Percentiles rank a stretch among this genome's conserved stretches.
Evolutionary conservation across 1,284 basidiomycete genomes (phyloP).

Genomic region (Grifola frondosa): DNA sequence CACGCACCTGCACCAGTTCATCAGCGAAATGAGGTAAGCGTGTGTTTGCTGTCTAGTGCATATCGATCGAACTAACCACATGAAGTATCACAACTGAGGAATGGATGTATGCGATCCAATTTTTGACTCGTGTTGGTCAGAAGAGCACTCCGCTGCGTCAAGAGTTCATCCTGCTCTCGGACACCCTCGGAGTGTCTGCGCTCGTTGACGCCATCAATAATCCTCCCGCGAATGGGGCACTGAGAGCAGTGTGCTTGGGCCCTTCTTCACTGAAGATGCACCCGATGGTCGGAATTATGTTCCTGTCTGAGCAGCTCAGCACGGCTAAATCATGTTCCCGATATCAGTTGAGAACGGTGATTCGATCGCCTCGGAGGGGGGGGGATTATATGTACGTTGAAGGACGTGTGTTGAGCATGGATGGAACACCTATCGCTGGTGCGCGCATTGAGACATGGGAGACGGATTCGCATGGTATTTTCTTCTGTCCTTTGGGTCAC

Average conservation of each 20-base stretch:
- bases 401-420: constrained; percentile 63
- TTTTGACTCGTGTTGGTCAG: constrained; percentile 74
- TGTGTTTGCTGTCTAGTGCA: not conserved
- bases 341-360: constrained; percentile 41
- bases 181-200: constrained; percentile 75
- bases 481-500: constrained; percentile 20
- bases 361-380: constrained; percentile 65
- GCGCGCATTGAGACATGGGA: constrained; percentile 86
- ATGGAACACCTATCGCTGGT: constrained; percentile 66
- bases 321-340: too few relatives aligned
- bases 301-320: constrained; percentile 3
- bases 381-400: constrained; percentile 82
- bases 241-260: constrained; percentile 78
- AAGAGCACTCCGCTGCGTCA: constrained; percentile 73
- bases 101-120: constrained; percentile 80
- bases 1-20: constrained; percentile 57
- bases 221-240: constrained; percentile 64
- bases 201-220: constrained; percentile 80
- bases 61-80: not conserved
- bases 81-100: constrained; percentile 75
- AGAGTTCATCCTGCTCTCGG: constrained; percentile 84
- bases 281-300: constrained; percentile 58
- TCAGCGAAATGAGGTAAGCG: constrained; percentile 59
- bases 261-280: constrained; percentile 83
- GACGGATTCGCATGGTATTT: constrained; percentile 68